Percentiles rank a stretch among this genome's conserved stretches.
These are phyloP conservation scores for Cytauxzoon felis DNA, from an alignment of 169 alveolate species.

Conservation along the genomic window DNA sequence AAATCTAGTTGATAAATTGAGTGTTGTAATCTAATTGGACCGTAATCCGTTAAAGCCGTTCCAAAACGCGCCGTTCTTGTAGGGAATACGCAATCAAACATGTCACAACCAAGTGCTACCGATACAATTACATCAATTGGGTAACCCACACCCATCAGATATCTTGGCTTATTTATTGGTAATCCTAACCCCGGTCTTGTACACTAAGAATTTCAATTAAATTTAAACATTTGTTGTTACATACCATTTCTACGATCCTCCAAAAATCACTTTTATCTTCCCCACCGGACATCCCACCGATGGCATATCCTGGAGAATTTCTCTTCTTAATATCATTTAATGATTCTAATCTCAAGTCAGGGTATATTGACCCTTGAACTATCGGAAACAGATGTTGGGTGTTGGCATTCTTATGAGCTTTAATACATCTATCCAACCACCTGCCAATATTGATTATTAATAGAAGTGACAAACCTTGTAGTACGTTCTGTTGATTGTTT, in stretches of 20 bases:
- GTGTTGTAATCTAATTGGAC: constrained; percentile 11
- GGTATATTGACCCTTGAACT: constrained; percentile 94
- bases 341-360: constrained; percentile 76
- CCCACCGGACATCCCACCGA: constrained; percentile 99
- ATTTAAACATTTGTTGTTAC: constrained; percentile 73
- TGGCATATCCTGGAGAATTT: constrained; percentile 95
- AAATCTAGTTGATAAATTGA: constrained; percentile 10
- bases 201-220: constrained; percentile 42
- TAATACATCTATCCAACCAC: constrained; percentile 93
- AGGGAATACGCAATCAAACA: constrained; percentile 99
- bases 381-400: constrained; percentile 94
- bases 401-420: constrained; percentile 86
- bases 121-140: constrained; percentile 93
- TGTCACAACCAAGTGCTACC: constrained; percentile 96
- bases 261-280: constrained; percentile 93
- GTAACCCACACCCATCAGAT: constrained; percentile 99
- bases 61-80: constrained; percentile 98
- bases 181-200: constrained; percentile 59
- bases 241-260: constrained; percentile 79
- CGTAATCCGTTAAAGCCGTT: constrained; percentile 82
- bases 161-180: constrained; percentile 86
- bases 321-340: constrained; percentile 70
- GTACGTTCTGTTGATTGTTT: constrained; percentile 65
- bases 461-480: constrained; percentile 62
- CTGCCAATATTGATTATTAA: constrained; percentile 70